A percentile compares a stretch with the other conserved stretches of the same genome.
phyloP scores from a whole-genome alignment of 2,329 filamentous ascomycete species.

The Xylariaceae sp. region DNA sequence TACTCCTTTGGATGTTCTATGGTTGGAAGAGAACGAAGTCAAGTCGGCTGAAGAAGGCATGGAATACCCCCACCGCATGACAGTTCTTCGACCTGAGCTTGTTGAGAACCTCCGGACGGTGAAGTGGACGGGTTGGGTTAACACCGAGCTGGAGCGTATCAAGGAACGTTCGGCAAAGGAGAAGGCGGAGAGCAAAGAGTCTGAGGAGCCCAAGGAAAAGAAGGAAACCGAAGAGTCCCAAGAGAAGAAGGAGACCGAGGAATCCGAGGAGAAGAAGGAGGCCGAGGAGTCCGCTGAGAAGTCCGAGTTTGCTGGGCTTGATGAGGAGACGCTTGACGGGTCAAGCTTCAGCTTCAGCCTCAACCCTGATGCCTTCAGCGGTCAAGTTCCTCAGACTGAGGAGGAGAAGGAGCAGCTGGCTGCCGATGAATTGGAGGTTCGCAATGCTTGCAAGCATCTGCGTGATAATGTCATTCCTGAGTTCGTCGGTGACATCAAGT shows the following conservation, averaged over 20 bases:
- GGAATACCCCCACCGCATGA: constrained; percentile 92
- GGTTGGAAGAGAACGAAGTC: constrained; percentile 72
- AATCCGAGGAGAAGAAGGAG: neutral
- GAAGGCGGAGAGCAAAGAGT: constrained; percentile 19
- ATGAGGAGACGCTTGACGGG: constrained; percentile 75
- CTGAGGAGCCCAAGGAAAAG: neutral
- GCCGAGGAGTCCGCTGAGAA: neutral
- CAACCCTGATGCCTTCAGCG: constrained; percentile 94
- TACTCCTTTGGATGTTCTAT: constrained; percentile 82
- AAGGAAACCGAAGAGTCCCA: neutral
- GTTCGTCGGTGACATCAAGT: constrained; percentile 78
- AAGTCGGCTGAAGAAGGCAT: constrained; percentile 39
- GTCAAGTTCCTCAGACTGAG: constrained; percentile 81
- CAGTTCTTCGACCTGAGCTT: constrained; percentile 82
- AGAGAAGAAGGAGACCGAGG: neutral
- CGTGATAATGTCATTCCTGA: constrained; percentile 74
- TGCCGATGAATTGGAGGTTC: constrained; percentile 83
- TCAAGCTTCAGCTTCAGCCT: constrained; percentile 81
- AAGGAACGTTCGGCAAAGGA: constrained; percentile 34
- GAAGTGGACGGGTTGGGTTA: constrained; percentile 86
- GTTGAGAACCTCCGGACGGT: constrained; percentile 78
- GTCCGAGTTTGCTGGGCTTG: constrained; percentile 36
- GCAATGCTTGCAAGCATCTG: constrained; percentile 74
- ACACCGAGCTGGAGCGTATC: constrained; percentile 63
- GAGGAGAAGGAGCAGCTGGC: constrained; percentile 81